Percentiles rank a stretch among this genome's conserved stretches.
Evolutionary conservation across 1,284 basidiomycete species (phyloP).

Genomic region (Microbotryomycetes sp.): DNA sequence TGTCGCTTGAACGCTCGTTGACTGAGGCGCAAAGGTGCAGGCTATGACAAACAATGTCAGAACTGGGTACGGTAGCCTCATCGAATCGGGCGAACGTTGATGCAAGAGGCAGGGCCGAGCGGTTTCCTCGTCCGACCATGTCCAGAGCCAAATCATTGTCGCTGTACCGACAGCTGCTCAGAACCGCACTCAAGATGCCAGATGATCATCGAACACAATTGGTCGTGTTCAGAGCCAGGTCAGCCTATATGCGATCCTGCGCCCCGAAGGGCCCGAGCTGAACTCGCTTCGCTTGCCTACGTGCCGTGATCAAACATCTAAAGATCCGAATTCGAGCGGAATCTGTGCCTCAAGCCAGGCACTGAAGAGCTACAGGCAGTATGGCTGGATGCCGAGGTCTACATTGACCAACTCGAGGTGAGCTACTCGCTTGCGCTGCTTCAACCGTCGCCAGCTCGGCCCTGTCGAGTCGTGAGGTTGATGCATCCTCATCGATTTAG

Average conservation of each 20-base stretch:
- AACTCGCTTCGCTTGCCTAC: not conserved
- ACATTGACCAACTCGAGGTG: conserved; percentile 26
- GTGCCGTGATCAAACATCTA: not conserved
- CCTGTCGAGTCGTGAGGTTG: too few relatives aligned
- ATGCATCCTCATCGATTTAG: not conserved
- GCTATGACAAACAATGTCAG: not conserved
- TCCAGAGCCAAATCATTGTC: conserved; percentile 2
- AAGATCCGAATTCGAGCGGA: conserved; percentile 21
- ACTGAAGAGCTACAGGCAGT: not conserved
- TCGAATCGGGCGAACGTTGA: not conserved
- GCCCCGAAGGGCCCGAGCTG: too few relatives aligned
- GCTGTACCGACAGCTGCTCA: conserved; percentile 20
- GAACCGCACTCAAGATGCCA: conserved; percentile 18
- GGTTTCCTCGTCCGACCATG: not conserved
- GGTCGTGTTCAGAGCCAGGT: conserved; percentile 21
- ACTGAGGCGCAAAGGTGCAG: not conserved
- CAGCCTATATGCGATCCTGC: not conserved
- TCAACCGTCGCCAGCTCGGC: not conserved
- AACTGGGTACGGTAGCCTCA: not conserved
- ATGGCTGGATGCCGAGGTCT: conserved; percentile 16
- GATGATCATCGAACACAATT: conserved; percentile 24
- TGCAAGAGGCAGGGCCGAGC: not conserved
- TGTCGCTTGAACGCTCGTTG: not conserved
- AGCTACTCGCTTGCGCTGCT: not conserved
- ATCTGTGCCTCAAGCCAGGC: not conserved